Conservation (phyloP, 306 rosid genomes). For the Castanea sativa region DNA sequence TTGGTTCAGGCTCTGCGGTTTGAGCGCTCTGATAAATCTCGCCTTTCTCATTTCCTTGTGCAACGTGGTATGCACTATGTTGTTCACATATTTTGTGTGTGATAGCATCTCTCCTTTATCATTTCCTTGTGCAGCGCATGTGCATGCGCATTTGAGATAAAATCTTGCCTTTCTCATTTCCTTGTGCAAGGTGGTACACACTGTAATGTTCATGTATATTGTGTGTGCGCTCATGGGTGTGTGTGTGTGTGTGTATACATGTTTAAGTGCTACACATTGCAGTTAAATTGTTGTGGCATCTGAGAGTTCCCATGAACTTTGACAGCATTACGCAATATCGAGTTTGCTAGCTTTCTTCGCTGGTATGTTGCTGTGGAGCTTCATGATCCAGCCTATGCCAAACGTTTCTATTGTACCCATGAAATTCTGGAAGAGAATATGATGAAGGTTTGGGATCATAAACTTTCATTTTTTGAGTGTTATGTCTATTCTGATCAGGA, state of each 20-base stretch:
- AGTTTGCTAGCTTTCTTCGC: constrained; percentile 99
- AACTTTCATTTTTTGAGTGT: constrained; percentile 10
- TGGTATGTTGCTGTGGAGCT: constrained; percentile 98
- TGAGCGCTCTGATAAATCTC: constrained; percentile 93
- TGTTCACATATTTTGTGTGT: not conserved
- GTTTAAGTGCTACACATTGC: constrained; percentile 27
- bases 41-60: constrained; percentile 87
- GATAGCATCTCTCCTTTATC: not conserved
- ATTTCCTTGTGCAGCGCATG: too few species aligned
- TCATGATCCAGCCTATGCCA: constrained; percentile 91
- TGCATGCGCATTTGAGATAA: too few species aligned
- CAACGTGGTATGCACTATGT: constrained; percentile 68
- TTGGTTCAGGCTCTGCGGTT: constrained; percentile 98
- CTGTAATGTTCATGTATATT: too few species aligned
- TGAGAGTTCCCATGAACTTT: constrained; percentile 35
- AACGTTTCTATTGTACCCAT: constrained; percentile 83
- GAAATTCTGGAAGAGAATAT: constrained; percentile 94
- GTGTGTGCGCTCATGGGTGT: not conserved
- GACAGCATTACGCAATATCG: constrained; percentile 83
- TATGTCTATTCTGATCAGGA: not conserved
- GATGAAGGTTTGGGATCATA: constrained; percentile 73
- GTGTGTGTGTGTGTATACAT: constrained; percentile 26
- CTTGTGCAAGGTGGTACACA: too few species aligned
- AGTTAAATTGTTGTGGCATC: constrained; percentile 25
- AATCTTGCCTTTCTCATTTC: too few species aligned